Percentiles rank a stretch among this genome's conserved stretches.
Evolutionary conservation across 1,139 yeast species (phyloP).

Genomic region (Yamadazyma aaseri): DNA sequence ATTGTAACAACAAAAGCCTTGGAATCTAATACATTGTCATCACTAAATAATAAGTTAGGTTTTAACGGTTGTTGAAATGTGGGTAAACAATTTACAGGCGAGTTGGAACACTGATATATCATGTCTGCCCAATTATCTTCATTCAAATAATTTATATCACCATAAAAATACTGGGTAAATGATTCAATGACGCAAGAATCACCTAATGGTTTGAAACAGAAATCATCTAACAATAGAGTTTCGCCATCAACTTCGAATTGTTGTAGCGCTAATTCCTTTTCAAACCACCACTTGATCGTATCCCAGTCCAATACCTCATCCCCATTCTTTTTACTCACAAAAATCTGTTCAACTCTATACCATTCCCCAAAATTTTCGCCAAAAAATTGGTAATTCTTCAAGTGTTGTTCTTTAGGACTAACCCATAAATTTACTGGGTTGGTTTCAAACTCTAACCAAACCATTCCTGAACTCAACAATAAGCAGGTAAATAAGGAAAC

Average conservation of each 20-base stretch:
- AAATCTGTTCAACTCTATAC: conserved; percentile 83
- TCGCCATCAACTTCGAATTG: conserved; percentile 21
- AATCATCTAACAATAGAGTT: conserved; percentile 49
- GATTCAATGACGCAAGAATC: conserved; percentile 89
- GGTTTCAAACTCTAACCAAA: conserved; percentile 60
- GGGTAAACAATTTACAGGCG: conserved; percentile 91
- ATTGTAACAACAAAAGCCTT: conserved; percentile 76
- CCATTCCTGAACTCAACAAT: conserved; percentile 53
- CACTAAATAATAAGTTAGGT: conserved; percentile 60
- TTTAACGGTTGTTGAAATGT: conserved; percentile 87
- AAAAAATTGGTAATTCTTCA: conserved; percentile 63
- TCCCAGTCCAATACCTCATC: conserved; percentile 58
- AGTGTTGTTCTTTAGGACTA: conserved; percentile 72
- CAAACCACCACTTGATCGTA: conserved; percentile 84
- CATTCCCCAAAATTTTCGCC: conserved; percentile 89
- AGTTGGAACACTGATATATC: conserved; percentile 59
- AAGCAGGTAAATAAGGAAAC: conserved; percentile 43
- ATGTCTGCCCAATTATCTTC: conserved; percentile 53
- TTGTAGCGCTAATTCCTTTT: conserved; percentile 58
- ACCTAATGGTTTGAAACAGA: conserved; percentile 79
- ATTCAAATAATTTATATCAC: conserved; percentile 53
- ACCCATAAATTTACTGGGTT: conserved; percentile 90
- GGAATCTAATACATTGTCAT: conserved; percentile 53
- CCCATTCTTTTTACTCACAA: conserved; percentile 67
- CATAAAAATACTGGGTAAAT: conserved; percentile 82